Evolutionary conservation across 345 rosid species (phyloP).

Genomic region (Acer yangbiense): DNA sequence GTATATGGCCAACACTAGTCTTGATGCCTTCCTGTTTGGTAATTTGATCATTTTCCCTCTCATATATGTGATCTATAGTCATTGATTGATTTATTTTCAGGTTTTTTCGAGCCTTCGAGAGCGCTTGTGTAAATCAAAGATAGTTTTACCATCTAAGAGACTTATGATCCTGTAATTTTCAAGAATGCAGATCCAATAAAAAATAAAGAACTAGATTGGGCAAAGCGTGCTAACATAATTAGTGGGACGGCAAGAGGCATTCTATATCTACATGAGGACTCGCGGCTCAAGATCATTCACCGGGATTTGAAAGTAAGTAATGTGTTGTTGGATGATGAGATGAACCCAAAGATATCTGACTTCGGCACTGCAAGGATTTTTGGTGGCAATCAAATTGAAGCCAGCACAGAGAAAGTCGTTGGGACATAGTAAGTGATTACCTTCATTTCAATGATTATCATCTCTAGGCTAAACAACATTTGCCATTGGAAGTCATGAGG

Average conservation of each 20-base stretch:
- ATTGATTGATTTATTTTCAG: neutral
- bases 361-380: constrained; percentile 63
- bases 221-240: constrained; percentile 39
- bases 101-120: neutral
- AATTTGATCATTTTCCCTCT: constrained; percentile 14
- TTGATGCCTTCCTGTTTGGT: constrained; percentile 49
- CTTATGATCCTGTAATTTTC: neutral
- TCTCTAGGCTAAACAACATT: too few species aligned
- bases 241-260: constrained; percentile 50
- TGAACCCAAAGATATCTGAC: constrained; percentile 60
- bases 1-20: constrained; percentile 52
- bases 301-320: constrained; percentile 55
- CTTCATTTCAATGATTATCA: neutral
- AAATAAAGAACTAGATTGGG: constrained; percentile 41
- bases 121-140: neutral
- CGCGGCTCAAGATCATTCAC: constrained; percentile 53
- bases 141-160: neutral
- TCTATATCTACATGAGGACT: constrained; percentile 56
- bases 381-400: constrained; percentile 49
- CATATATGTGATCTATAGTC: neutral
- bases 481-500: too few species aligned
- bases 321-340: constrained; percentile 47
- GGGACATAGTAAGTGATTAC: constrained; percentile 50
- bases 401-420: constrained; percentile 50
- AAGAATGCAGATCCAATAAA: constrained; percentile 34